These are phyloP conservation scores for Parathielavia hyrcaniae DNA, from an alignment of 495 filamentous ascomycete genomes.

Conservation along the genomic window DNA sequence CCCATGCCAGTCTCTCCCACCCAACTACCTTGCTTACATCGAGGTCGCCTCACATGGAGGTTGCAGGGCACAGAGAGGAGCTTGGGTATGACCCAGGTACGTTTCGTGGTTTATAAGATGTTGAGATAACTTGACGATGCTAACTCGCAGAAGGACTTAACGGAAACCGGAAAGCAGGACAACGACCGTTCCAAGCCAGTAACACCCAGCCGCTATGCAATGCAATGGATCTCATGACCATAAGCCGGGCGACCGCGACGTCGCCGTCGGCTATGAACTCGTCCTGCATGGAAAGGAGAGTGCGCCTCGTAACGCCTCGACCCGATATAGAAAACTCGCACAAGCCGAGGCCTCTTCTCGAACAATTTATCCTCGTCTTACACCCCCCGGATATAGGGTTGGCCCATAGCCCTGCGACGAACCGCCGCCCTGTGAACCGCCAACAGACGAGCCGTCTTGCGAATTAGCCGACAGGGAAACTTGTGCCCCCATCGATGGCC, in stretches of 20 bases:
- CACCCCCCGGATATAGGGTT: not conserved
- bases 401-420: not conserved
- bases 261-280: not conserved
- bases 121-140: no score
- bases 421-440: not conserved
- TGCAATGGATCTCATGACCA: not conserved
- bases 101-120: not conserved
- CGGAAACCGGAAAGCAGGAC: not conserved
- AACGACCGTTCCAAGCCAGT: not conserved
- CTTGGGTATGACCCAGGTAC: no score
- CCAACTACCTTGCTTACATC: no score
- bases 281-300: not conserved
- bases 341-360: not conserved
- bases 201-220: constrained; percentile 1
- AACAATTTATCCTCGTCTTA: not conserved
- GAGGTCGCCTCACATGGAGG: no score
- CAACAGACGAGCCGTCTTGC: not conserved
- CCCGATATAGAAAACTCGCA: not conserved
- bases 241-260: not conserved
- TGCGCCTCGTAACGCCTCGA: not conserved
- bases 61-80: no score
- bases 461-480: not conserved
- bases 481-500: not conserved
- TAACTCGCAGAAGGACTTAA: not conserved
- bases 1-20: no score